Conservation (phyloP, 192 early-diverging fungal genomes). For the Bifiguratus adelaidae region DNA sequence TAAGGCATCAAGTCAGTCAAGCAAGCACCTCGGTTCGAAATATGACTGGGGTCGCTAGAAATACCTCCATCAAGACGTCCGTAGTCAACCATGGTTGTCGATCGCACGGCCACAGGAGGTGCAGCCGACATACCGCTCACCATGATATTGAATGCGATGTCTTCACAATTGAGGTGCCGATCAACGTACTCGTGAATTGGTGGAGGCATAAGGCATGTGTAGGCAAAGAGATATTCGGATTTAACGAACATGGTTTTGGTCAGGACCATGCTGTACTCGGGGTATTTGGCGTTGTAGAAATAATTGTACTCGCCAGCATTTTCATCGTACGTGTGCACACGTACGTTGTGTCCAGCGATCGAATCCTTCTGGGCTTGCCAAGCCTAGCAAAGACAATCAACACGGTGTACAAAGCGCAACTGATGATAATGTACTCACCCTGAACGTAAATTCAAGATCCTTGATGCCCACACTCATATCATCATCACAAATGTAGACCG, state of each 20-base stretch:
- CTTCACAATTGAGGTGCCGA: conserved; percentile 15
- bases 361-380: conserved; percentile 6
- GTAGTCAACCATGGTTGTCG: conserved; percentile 2
- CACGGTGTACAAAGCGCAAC: not conserved
- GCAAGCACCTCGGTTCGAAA: conserved; percentile 4
- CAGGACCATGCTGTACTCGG: conserved; percentile 8
- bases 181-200: conserved; percentile 12
- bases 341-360: conserved; percentile 10
- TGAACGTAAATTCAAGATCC: conserved; percentile 15
- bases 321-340: conserved; percentile 6
- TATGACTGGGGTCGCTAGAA: conserved; percentile 6
- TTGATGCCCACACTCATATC: conserved; percentile 11
- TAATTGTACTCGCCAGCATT: not conserved
- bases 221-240: conserved; percentile 19
- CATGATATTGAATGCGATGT: conserved; percentile 15
- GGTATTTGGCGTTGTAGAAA: not conserved
- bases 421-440: not conserved
- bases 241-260: conserved; percentile 19
- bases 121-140: conserved; percentile 11
- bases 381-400: not conserved
- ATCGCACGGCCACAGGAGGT: conserved; percentile 1
- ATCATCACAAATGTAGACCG: conserved; percentile 21
- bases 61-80: conserved; percentile 9
- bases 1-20: conserved; percentile 4
- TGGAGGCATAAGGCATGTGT: conserved; percentile 14